phyloP scores from a whole-genome alignment of 2,329 filamentous ascomycete species.

The Pseudogymnoascus verrucosus region DNA sequence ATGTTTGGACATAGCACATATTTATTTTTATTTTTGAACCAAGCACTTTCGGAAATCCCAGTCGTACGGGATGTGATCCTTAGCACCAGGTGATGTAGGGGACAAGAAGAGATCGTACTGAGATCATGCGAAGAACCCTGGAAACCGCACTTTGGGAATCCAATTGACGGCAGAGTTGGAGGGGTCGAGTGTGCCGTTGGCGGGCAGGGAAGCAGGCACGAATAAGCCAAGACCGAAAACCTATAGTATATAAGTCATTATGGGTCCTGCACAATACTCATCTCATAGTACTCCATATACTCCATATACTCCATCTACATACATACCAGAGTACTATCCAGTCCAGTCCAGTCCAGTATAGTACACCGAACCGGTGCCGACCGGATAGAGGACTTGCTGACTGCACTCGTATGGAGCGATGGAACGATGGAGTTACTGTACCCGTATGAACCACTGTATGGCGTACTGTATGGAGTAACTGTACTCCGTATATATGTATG shows the following conservation, averaged over 20 bases:
- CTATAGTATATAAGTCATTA: neutral
- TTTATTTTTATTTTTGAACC: neutral
- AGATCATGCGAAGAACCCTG: conserved; percentile 7
- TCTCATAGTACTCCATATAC: neutral
- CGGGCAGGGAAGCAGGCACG: conserved; percentile 1
- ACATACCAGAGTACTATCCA: neutral
- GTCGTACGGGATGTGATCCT: neutral
- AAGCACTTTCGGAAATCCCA: neutral
- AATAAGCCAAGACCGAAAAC: neutral
- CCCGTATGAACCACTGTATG: conserved; percentile 4
- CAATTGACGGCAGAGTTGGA: conserved; percentile 5
- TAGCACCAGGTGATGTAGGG: neutral
- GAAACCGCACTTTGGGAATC: conserved; percentile 5
- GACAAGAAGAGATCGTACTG: neutral
- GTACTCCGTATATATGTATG: neutral
- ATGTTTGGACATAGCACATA: neutral
- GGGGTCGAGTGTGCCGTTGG: conserved; percentile 5
- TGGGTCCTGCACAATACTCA: neutral
- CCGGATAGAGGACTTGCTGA: neutral
- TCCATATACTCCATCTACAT: neutral
- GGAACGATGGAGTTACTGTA: neutral
- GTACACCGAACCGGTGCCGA: neutral
- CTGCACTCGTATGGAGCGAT: neutral
- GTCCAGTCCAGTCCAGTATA: neutral
- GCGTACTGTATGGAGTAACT: conserved; percentile 3